Percentiles rank a stretch among this genome's conserved stretches.
phyloP scores from a whole-genome alignment of 768 basidiomycete species.

The Fomitopsis pulvina region DNA sequence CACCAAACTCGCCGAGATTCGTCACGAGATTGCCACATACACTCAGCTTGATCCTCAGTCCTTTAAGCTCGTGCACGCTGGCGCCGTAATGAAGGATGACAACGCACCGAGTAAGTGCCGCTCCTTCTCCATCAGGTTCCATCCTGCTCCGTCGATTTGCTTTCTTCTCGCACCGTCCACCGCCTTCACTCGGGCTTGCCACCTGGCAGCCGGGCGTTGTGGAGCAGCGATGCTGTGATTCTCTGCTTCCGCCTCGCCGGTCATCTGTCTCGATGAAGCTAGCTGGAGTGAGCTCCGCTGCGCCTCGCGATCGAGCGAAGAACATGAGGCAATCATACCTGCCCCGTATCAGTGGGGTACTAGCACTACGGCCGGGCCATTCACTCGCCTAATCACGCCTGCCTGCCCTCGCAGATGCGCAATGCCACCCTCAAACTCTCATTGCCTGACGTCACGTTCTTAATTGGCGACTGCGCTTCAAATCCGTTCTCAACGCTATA shows the following conservation, averaged over 20 bases:
- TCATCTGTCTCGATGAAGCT: background rate
- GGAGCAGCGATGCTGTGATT: background rate
- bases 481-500: background rate
- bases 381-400: constrained; percentile 1
- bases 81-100: constrained; percentile 88
- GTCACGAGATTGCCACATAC: constrained; percentile 59
- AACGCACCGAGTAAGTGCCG: constrained; percentile 46
- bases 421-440: background rate
- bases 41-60: constrained; percentile 62
- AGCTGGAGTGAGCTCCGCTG: background rate
- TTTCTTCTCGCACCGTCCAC: too few relatives aligned
- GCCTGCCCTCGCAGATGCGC: background rate
- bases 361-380: background rate
- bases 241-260: background rate
- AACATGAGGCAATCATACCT: background rate
- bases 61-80: constrained; percentile 87
- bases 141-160: constrained; percentile 7
- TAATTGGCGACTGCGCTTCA: constrained; percentile 13
- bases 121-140: constrained; percentile 1
- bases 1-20: constrained; percentile 52
- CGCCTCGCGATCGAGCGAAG: background rate
- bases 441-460: constrained; percentile 1
- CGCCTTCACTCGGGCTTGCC: background rate
- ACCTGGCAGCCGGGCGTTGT: background rate
- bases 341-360: background rate